A percentile compares a stretch with the other conserved stretches of the same genome.
These are phyloP conservation scores for Ogataea corticis DNA, from an alignment of 805 yeast species.

Conservation along the genomic window DNA sequence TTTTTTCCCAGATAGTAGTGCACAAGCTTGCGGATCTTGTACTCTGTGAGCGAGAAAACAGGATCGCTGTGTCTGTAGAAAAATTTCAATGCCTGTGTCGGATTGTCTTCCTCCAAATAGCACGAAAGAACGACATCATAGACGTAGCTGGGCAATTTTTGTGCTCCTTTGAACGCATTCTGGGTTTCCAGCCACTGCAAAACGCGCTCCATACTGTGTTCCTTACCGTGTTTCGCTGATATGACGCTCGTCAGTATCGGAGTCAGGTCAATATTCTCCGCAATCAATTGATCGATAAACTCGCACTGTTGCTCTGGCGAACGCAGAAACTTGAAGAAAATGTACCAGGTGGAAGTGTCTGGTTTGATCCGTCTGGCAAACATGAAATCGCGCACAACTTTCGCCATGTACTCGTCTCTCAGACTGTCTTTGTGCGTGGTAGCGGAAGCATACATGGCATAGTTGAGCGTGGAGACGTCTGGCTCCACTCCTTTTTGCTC, in stretches of 20 bases:
- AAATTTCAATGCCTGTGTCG: constrained; percentile 5
- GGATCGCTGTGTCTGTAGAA: constrained; percentile 2
- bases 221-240: background rate
- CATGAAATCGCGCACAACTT: background rate
- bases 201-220: constrained; percentile 2
- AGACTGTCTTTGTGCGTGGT: background rate
- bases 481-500: constrained; percentile 1
- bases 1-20: constrained; percentile 1
- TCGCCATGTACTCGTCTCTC: background rate
- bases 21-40: constrained; percentile 2
- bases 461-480: constrained; percentile 7
- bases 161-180: background rate
- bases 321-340: constrained; percentile 1
- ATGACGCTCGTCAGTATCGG: constrained; percentile 6
- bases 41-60: background rate
- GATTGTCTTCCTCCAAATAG: constrained; percentile 4
- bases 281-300: constrained; percentile 5
- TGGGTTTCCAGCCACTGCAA: constrained; percentile 6
- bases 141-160: background rate
- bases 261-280: constrained; percentile 1
- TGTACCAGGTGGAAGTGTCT: constrained; percentile 13
- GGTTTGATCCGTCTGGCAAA: constrained; percentile 1
- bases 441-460: constrained; percentile 6
- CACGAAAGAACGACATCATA: constrained; percentile 6
- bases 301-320: background rate